Conservation (phyloP, 2,329 filamentous ascomycete genomes). For the Scedosporium dehoogii region DNA sequence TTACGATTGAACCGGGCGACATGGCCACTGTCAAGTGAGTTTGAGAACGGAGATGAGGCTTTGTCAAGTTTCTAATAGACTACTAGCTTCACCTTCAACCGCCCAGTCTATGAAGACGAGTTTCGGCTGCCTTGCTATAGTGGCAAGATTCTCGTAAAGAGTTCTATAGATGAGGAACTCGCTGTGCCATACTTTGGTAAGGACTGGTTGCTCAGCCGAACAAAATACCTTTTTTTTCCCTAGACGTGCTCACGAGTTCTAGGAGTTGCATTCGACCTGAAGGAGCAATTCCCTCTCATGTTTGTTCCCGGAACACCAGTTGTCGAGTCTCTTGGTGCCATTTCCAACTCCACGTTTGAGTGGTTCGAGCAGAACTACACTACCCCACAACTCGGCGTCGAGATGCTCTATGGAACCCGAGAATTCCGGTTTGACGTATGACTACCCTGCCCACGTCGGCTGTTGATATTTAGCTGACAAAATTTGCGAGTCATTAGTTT, state of each 20-base stretch:
- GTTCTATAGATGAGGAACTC: constrained; percentile 28
- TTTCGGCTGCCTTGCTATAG: constrained; percentile 30
- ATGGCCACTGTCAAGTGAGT: constrained; percentile 4
- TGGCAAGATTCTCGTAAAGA: constrained; percentile 30
- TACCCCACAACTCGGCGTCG: neutral
- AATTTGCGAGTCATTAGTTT: neutral
- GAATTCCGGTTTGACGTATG: constrained; percentile 11
- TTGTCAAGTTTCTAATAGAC: neutral
- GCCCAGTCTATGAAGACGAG: constrained; percentile 15
- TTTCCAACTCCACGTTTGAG: constrained; percentile 2
- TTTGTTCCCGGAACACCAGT: neutral
- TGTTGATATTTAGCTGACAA: too few species aligned
- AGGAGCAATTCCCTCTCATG: constrained; percentile 1
- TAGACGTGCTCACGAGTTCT: neutral
- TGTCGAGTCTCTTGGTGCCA: neutral
- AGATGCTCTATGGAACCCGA: constrained; percentile 9
- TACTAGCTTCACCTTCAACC: constrained; percentile 16
- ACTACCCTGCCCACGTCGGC: neutral
- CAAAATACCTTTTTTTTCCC: neutral
- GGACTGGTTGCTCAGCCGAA: neutral
- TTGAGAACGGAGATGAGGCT: neutral
- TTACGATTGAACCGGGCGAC: neutral
- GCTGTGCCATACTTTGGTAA: constrained; percentile 26
- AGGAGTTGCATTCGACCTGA: constrained; percentile 3
- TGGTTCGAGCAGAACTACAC: constrained; percentile 3